Evolutionary conservation across 805 yeast species (phyloP).

Genomic region (Tetrapisispora nanseiensis): DNA sequence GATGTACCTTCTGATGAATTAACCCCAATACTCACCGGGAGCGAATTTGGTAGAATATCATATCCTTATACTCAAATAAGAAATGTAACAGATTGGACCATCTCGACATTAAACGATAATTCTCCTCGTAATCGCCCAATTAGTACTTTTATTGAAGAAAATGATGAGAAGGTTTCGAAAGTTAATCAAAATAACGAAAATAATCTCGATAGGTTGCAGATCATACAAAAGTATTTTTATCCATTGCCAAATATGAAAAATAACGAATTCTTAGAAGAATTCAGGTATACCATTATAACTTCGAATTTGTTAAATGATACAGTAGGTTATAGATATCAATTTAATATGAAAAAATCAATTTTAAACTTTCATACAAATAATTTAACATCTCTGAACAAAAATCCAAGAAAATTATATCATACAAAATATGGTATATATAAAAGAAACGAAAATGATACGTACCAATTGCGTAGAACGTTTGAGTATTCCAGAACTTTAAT

Average conservation of each 20-base stretch:
- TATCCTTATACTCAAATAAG: background rate
- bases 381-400: no score
- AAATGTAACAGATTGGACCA: conserved; percentile 1
- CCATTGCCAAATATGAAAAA: background rate
- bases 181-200: no score
- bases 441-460: conserved; percentile 3
- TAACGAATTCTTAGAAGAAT: conserved; percentile 37
- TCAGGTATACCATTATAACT: conserved; percentile 40
- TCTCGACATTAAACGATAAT: conserved; percentile 12
- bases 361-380: conserved; percentile 10
- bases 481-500: conserved; percentile 6
- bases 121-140: conserved; percentile 22
- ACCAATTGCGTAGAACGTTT: conserved; percentile 5
- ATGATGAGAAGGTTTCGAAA: no score
- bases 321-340: conserved; percentile 22
- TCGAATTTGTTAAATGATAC: conserved; percentile 38
- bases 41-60: background rate
- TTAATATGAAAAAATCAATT: conserved; percentile 15
- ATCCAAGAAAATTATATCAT: background rate
- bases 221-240: background rate
- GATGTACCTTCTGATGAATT: background rate
- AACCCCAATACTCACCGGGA: background rate
- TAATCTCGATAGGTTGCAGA: no score
- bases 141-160: conserved; percentile 12
- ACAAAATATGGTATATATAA: conserved; percentile 18